phyloP scores from a whole-genome alignment of 495 filamentous ascomycete genomes.

The Baudoinia panamericana region DNA sequence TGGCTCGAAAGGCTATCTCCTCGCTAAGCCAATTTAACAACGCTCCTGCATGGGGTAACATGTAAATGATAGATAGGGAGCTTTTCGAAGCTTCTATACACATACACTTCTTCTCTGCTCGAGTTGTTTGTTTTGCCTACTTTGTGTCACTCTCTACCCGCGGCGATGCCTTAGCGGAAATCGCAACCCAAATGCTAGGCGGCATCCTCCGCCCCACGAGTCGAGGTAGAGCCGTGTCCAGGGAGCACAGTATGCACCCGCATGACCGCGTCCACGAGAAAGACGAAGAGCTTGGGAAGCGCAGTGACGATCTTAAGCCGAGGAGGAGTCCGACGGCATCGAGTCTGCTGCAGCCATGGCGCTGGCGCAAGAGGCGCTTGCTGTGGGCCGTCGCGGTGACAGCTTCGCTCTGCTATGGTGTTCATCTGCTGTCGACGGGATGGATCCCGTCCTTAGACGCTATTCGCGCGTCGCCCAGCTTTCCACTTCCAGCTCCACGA shows the following conservation, averaged over 20 bases:
- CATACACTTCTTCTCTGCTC: too few species aligned
- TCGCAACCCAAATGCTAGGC: too few species aligned
- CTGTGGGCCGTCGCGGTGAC: slow-evolving; percentile 32
- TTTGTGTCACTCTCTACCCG: too few species aligned
- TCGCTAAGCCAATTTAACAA: too few species aligned
- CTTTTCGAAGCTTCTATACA: too few species aligned
- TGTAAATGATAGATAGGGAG: too few species aligned
- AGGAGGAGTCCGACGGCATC: slow-evolving; percentile 24
- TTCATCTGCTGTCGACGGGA: slow-evolving; percentile 21
- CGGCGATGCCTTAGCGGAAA: too few species aligned
- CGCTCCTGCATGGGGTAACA: too few species aligned
- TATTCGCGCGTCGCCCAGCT: neutral
- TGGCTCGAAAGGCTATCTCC: too few species aligned
- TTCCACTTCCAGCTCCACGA: neutral
- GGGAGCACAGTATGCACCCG: slow-evolving; percentile 5
- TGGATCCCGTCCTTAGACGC: neutral
- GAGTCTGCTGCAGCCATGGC: slow-evolving; percentile 29
- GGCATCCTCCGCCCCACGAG: slow-evolving; percentile 9
- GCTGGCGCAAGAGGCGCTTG: slow-evolving; percentile 33
- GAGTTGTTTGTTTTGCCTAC: too few species aligned
- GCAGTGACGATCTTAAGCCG: slow-evolving; percentile 49
- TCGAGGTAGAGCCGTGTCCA: slow-evolving; percentile 2
- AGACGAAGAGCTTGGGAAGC: slow-evolving; percentile 60
- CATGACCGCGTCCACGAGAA: slow-evolving; percentile 9
- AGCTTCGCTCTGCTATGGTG: slow-evolving; percentile 33